These are phyloP conservation scores for Scheffersomyces parashehatae DNA, from an alignment of 1,139 yeast genomes.

Conservation along the genomic window DNA sequence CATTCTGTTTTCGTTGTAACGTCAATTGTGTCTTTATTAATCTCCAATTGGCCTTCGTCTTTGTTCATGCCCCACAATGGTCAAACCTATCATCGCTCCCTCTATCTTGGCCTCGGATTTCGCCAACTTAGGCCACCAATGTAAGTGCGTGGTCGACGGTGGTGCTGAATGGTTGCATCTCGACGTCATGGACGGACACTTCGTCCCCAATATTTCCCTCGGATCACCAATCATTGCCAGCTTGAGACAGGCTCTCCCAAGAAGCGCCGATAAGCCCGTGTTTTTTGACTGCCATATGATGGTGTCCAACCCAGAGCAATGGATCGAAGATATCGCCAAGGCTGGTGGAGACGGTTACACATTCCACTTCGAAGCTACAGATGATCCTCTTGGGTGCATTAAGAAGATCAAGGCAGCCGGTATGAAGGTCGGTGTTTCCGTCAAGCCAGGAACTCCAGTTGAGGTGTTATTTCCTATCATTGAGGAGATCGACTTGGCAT, in stretches of 20 bases:
- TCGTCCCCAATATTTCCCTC: conserved; percentile 92
- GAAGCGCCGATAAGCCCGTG: conserved; percentile 47
- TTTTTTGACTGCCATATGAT: conserved; percentile 99
- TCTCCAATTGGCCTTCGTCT: background rate
- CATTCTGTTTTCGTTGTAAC: no score
- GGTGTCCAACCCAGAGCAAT: conserved; percentile 92
- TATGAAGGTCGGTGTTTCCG: conserved; percentile 93
- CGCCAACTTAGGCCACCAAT: conserved; percentile 83
- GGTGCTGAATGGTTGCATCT: conserved; percentile 95
- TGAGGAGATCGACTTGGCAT: conserved; percentile 82
- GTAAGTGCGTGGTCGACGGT: conserved; percentile 70
- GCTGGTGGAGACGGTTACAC: conserved; percentile 98
- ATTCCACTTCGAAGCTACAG: conserved; percentile 92
- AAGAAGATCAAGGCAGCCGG: conserved; percentile 74
- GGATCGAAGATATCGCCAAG: conserved; percentile 91
- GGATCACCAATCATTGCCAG: conserved; percentile 89
- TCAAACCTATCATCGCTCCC: conserved; percentile 87
- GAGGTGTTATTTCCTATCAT: conserved; percentile 79
- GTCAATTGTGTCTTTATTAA: background rate
- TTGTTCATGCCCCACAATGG: conserved; percentile 46
- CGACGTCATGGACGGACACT: conserved; percentile 98
- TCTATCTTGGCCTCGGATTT: conserved; percentile 94
- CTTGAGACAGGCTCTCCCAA: conserved; percentile 75
- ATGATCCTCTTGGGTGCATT: conserved; percentile 74
- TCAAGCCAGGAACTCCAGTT: conserved; percentile 92